phyloP scores from a whole-genome alignment of 2,329 filamentous ascomycete species.

The Botrytis fabae region DNA sequence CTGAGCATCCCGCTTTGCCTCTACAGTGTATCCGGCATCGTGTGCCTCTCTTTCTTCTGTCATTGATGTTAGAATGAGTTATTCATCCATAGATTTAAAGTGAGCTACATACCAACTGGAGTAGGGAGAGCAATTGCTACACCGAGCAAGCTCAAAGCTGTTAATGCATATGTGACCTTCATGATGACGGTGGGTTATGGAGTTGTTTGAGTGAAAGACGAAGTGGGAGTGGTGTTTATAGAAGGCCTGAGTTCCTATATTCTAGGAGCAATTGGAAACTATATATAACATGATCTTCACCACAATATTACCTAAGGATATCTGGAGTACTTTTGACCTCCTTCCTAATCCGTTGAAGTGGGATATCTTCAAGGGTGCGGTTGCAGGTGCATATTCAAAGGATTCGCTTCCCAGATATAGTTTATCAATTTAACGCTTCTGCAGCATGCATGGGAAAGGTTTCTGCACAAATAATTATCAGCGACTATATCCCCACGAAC shows the following conservation, averaged over 20 bases:
- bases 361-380: background rate
- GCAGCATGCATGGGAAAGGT: background rate
- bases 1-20: background rate
- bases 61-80: background rate
- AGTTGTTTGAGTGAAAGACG: background rate
- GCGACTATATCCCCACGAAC: background rate
- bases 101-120: background rate
- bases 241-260: too few species aligned
- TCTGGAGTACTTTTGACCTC: slow-evolving; percentile 3
- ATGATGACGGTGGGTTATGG: background rate
- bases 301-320: background rate
- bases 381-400: background rate
- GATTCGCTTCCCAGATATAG: background rate
- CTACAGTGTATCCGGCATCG: background rate
- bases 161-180: slow-evolving; percentile 9
- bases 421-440: background rate
- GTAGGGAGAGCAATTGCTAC: background rate
- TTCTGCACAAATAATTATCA: too few species aligned
- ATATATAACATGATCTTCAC: background rate
- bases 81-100: background rate
- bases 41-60: background rate
- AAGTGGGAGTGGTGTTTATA: background rate
- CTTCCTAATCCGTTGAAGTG: slow-evolving; percentile 11
- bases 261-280: background rate
- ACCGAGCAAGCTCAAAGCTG: slow-evolving; percentile 5